These are phyloP conservation scores for Cryphonectria parasitica DNA, from an alignment of 2,329 filamentous ascomycete species.

Conservation along the genomic window DNA sequence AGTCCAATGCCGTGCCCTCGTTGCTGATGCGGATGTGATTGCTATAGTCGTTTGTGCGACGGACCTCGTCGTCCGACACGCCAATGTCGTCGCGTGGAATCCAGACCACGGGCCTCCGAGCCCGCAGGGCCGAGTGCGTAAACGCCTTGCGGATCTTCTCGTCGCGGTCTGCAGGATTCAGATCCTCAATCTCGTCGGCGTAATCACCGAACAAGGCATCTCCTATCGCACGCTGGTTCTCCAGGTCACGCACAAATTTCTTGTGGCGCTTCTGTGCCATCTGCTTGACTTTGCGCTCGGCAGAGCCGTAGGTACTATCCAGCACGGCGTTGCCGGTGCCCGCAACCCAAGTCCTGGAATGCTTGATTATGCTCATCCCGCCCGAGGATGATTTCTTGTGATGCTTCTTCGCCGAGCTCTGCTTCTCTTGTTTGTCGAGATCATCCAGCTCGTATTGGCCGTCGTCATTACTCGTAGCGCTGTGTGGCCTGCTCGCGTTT, in stretches of 20 bases:
- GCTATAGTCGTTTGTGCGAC: slow-evolving; percentile 74
- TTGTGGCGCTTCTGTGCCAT: slow-evolving; percentile 53
- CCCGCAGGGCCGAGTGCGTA: slow-evolving; percentile 84
- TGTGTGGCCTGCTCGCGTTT: slow-evolving; percentile 35
- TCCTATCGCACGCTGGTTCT: slow-evolving; percentile 73
- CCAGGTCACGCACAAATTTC: slow-evolving; percentile 64
- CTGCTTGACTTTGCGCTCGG: slow-evolving; percentile 44
- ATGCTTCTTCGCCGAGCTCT: slow-evolving; percentile 19
- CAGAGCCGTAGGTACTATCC: slow-evolving; percentile 48
- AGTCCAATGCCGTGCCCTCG: slow-evolving; percentile 85
- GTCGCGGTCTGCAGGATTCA: slow-evolving; percentile 88
- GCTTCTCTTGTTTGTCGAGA: slow-evolving; percentile 27
- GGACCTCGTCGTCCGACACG: slow-evolving; percentile 88
- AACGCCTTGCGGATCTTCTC: slow-evolving; percentile 85
- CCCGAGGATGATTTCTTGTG: slow-evolving; percentile 24
- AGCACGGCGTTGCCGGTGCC: slow-evolving; percentile 54
- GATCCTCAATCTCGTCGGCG: slow-evolving; percentile 91
- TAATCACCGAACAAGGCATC: slow-evolving; percentile 85
- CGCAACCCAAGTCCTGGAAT: slow-evolving; percentile 53
- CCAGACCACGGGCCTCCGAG: slow-evolving; percentile 87
- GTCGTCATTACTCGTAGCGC: slow-evolving; percentile 21
- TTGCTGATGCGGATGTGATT: slow-evolving; percentile 92
- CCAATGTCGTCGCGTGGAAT: slow-evolving; percentile 90
- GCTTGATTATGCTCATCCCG: slow-evolving; percentile 29
- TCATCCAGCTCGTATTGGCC: slow-evolving; percentile 42